Base-by-base conservation (phyloP, 768 basidiomycete species). In the Tubosaeta sp. region DNA sequence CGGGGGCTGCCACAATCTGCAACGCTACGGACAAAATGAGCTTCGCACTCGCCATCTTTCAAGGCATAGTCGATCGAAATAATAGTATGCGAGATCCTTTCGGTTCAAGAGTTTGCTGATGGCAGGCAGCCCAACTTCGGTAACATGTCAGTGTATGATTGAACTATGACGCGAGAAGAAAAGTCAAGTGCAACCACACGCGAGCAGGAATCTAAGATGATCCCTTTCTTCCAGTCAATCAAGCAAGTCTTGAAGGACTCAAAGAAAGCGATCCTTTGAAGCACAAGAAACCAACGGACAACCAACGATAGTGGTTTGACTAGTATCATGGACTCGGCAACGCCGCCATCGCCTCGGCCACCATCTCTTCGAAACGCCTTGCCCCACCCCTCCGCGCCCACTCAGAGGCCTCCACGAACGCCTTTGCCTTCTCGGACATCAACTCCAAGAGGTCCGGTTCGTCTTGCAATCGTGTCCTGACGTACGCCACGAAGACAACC, bases 401-500 rank as follows among this genome's bases (percentile, higher is more conserved):
- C 13, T 44, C 33, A 4, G 29, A 46, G 6, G 16, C 62, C 31
- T 56, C 53, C 12, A 79, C 65, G 56, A 65, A 80, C 43, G 75
- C 75, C 44, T 55, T 53, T 6, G 74, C 68, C 61, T 82, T 82
- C 17, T 60, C 70, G 27, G 66, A 45, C 48, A 81, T 52, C 49
- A 75, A 66, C 1, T 75, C 72, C 57, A 77, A 53, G 26, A 82
- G 53, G 25, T 81, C 76, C 19, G 65, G 74, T 10, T 66, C 68
- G 7, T 49, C 48, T 29, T 60, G 54, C 19, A 80, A 54, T 33
- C 70, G 66, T 37, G 58, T 72, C 55, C 65, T 59, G 60, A 83
- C 57, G 52, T 73, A 84, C 1, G 76, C 81, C 25, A 75, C 64
- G 8, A 70, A 72, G 16, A 81, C 63, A 5, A 71, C 71, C 3